Base-by-base conservation (phyloP, 2,329 filamentous ascomycete species). In the Trichoderma harzianum region DNA sequence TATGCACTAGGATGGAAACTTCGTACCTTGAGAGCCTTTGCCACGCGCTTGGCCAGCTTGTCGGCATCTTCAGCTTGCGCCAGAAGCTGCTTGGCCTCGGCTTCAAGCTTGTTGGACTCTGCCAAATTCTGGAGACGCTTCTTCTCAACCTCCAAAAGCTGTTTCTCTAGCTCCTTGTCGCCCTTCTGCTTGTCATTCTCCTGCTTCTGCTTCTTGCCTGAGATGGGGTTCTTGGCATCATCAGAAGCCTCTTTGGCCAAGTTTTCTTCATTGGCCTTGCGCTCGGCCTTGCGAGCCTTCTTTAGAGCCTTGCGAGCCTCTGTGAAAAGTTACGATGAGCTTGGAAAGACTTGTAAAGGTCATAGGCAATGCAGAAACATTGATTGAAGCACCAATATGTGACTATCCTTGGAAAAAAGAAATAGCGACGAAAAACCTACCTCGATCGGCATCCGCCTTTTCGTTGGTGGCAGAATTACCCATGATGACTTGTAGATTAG, bases 71-170 rank as follows among this genome's bases (percentile, higher is more conserved):
- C 80, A 0, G 85, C 81, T 71, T 85, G 80, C 1, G 75, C 76
- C 74, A 84, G 75, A 39, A 87, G 72, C 77, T 82, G 82, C 26
- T 77, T 74, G 2, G 81, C 83, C 76, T 85, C 78, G 3, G 75
- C 76, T 76, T 84, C 81, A 43, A 85, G 79, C 75, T 82, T 82
- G 30, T 83, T 72, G 11, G 78, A 76, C 70, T 82, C 81, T n/a
- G 73, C 73, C 28, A 82, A 78, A 64, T 85, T 74, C 24, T 80
- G 81, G 64, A 78, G 75, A 51, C 79, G 80, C 62, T 78, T 80
- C 78, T 82, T 84, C 73, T 83, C 82, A 8, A 78, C 74, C 74
- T 83, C n/a, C 28, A 62, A 26, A 16, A 43, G n/a, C 16, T 62
- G 10, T 11, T 16, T 28, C 39, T 62, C 39, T 7, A 51, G 39